A percentile compares a stretch with the other conserved stretches of the same genome.
phyloP scores from a whole-genome alignment of 352 stramenopile species.

The Hyaloperonospora brassicae region DNA sequence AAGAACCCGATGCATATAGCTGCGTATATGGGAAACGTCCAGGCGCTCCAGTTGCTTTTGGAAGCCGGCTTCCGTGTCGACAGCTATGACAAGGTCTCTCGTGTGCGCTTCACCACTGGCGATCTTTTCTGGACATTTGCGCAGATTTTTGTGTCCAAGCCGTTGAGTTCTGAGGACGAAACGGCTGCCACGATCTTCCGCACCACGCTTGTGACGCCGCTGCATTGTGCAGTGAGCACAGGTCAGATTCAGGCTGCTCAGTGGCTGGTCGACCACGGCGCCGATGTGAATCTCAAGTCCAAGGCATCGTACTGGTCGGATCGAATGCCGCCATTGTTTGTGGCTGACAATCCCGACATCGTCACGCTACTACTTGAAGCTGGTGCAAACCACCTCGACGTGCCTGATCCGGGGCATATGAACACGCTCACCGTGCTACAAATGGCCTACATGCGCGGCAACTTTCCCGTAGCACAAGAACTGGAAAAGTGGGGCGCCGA shows the following conservation, averaged over 20 bases:
- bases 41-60: slow-evolving; percentile 52
- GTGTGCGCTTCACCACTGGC: slow-evolving; percentile 70
- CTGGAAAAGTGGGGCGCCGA: slow-evolving; percentile 72
- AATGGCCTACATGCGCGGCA: slow-evolving; percentile 65
- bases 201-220: slow-evolving; percentile 67
- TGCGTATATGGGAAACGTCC: slow-evolving; percentile 63
- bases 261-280: slow-evolving; percentile 60
- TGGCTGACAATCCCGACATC: slow-evolving; percentile 58
- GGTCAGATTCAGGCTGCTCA: slow-evolving; percentile 57
- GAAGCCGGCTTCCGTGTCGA: slow-evolving; percentile 49
- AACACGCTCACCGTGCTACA: slow-evolving; percentile 79
- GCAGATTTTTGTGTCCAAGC: slow-evolving; percentile 51
- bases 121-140: slow-evolving; percentile 80
- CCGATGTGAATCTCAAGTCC: slow-evolving; percentile 51
- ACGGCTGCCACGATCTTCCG: slow-evolving; percentile 70
- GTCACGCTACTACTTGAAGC: slow-evolving; percentile 53
- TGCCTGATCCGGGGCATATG: slow-evolving; percentile 68
- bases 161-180: slow-evolving; percentile 43
- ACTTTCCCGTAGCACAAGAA: slow-evolving; percentile 66
- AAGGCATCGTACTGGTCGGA: slow-evolving; percentile 61
- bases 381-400: slow-evolving; percentile 52
- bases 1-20: slow-evolving; percentile 81
- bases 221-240: slow-evolving; percentile 71
- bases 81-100: slow-evolving; percentile 69
- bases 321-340: slow-evolving; percentile 63